These are phyloP conservation scores for Globisporangium apiculatum DNA, from an alignment of 352 stramenopile genomes.

Conservation along the genomic window DNA sequence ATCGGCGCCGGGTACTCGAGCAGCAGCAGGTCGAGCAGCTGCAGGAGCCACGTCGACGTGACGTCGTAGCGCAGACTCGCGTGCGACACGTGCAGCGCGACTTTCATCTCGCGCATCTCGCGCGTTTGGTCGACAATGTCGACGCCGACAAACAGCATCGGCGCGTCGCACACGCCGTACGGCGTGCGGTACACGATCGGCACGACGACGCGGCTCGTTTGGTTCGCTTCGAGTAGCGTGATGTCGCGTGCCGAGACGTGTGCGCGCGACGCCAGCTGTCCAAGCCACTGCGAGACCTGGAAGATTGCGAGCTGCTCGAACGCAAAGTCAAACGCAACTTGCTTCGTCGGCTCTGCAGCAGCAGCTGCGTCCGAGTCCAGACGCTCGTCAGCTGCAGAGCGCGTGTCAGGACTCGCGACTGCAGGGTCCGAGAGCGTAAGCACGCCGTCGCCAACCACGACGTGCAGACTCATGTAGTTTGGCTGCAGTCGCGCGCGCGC, in stretches of 20 bases:
- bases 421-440: slow-evolving; percentile 41
- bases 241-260: slow-evolving; percentile 67
- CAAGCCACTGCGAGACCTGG: slow-evolving; percentile 85
- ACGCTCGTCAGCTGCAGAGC: too few relatives aligned
- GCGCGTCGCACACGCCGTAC: slow-evolving; percentile 64
- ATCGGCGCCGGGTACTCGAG: slow-evolving; percentile 80
- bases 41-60: slow-evolving; percentile 71
- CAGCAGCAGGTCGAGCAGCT: slow-evolving; percentile 68
- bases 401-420: background rate
- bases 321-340: slow-evolving; percentile 60
- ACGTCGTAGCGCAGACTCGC: slow-evolving; percentile 79
- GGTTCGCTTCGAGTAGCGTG: slow-evolving; percentile 70
- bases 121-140: slow-evolving; percentile 79
- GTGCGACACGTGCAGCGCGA: slow-evolving; percentile 82
- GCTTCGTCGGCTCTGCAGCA: background rate
- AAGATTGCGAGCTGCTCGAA: slow-evolving; percentile 79
- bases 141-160: slow-evolving; percentile 73
- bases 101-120: slow-evolving; percentile 85
- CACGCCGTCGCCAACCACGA: slow-evolving; percentile 53
- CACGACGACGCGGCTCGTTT: slow-evolving; percentile 23
- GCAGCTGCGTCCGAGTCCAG: too few relatives aligned
- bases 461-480: slow-evolving; percentile 72
- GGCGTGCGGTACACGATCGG: slow-evolving; percentile 81
- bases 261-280: slow-evolving; percentile 66
- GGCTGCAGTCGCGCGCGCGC: slow-evolving; percentile 52